Conservation (phyloP, 805 yeast genomes). For the Cyberlindnera euphorbiae region DNA sequence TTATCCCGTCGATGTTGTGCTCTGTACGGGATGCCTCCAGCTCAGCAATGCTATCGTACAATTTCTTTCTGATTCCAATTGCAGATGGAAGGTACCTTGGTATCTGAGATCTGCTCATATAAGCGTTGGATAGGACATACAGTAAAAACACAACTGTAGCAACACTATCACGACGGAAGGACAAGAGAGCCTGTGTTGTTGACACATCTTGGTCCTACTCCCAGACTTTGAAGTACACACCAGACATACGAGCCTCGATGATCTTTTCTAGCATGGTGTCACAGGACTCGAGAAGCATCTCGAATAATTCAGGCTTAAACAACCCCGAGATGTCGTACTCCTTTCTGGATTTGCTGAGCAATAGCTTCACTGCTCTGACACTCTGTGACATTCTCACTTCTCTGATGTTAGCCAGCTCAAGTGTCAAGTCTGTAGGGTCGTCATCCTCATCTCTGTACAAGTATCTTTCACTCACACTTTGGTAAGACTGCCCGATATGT, state of each 20-base stretch:
- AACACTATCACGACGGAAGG: constrained; percentile 43
- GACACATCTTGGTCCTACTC: constrained; percentile 36
- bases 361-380: constrained; percentile 33
- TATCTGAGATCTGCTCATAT: constrained; percentile 31
- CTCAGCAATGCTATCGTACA: constrained; percentile 36
- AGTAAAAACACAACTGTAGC: constrained; percentile 40
- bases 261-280: constrained; percentile 37
- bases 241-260: constrained; percentile 47
- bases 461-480: constrained; percentile 42
- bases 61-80: constrained; percentile 36
- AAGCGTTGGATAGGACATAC: constrained; percentile 40
- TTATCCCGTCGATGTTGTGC: neutral
- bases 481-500: constrained; percentile 43
- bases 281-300: constrained; percentile 32
- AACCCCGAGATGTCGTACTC: constrained; percentile 34
- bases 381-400: constrained; percentile 45
- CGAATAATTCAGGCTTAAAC: constrained; percentile 32
- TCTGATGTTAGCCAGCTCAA: constrained; percentile 40
- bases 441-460: constrained; percentile 43
- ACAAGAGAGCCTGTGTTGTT: constrained; percentile 34
- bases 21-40: constrained; percentile 21
- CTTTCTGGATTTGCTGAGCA: constrained; percentile 31
- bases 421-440: constrained; percentile 40
- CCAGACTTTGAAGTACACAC: constrained; percentile 42
- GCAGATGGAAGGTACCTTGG: constrained; percentile 45